These are phyloP conservation scores for Claviceps maximensis DNA, from an alignment of 2,329 filamentous ascomycete genomes.

Conservation along the genomic window DNA sequence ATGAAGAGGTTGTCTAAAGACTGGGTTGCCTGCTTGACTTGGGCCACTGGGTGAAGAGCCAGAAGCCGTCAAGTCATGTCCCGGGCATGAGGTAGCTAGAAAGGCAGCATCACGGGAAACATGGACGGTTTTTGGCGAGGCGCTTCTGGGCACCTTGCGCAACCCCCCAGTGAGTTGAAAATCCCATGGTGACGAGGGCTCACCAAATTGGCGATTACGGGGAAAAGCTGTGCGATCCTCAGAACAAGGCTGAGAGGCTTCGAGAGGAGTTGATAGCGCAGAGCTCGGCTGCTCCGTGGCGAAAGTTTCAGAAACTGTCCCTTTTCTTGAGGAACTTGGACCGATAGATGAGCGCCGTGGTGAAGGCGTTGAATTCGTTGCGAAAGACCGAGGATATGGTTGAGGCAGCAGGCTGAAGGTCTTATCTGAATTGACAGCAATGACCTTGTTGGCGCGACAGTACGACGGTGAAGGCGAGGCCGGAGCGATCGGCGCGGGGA, in stretches of 20 bases:
- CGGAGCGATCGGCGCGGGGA: background rate
- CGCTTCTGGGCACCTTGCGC: conserved; percentile 31
- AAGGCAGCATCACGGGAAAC: background rate
- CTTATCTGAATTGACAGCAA: conserved; percentile 42
- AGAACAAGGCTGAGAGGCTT: conserved; percentile 15
- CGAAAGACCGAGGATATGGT: conserved; percentile 15
- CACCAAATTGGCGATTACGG: conserved; percentile 8
- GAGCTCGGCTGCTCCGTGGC: conserved; percentile 36
- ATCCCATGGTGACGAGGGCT: conserved; percentile 33
- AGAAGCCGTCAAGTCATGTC: background rate
- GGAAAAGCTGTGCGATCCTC: conserved; percentile 8
- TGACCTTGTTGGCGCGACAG: conserved; percentile 21
- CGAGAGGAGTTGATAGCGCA: conserved; percentile 33
- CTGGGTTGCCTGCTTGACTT: conserved; percentile 3
- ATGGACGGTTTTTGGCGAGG: background rate
- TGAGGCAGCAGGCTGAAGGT: conserved; percentile 40
- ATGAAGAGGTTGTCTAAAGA: conserved; percentile 13
- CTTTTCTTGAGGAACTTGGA: conserved; percentile 32
- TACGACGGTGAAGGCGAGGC: conserved; percentile 16
- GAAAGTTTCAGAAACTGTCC: conserved; percentile 9
- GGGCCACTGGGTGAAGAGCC: background rate
- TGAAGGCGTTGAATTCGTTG: conserved; percentile 23
- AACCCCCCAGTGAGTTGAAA: conserved; percentile 41
- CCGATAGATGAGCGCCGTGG: conserved; percentile 31
- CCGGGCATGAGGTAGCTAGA: background rate